Conservation (phyloP, 2,329 filamentous ascomycete species). For the Monosporascus sp. region DNA sequence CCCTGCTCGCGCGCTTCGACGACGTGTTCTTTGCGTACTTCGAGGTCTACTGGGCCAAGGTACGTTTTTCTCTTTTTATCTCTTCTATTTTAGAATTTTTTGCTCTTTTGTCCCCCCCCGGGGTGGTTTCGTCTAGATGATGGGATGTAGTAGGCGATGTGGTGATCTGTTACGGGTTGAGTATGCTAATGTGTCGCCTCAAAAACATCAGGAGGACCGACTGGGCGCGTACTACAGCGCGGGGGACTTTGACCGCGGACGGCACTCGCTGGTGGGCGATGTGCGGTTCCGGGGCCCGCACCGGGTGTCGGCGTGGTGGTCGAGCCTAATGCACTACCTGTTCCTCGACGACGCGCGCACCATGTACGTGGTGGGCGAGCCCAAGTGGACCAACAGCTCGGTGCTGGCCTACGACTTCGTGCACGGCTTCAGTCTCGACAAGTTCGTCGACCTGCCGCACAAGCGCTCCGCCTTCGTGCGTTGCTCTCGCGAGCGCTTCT, state of each 20-base stretch:
- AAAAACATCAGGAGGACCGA: slow-evolving; percentile 41
- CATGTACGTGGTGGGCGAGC: slow-evolving; percentile 59
- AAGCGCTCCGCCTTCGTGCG: slow-evolving; percentile 65
- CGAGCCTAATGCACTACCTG: slow-evolving; percentile 56
- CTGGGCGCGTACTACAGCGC: slow-evolving; percentile 52
- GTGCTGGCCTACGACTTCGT: slow-evolving; percentile 71
- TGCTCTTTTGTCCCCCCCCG: neutral
- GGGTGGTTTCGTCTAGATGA: no score
- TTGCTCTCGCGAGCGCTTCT: slow-evolving; percentile 63
- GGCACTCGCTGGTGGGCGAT: slow-evolving; percentile 54
- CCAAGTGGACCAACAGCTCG: slow-evolving; percentile 63
- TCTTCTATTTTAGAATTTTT: no score
- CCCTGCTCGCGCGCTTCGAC: slow-evolving; percentile 66
- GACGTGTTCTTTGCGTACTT: slow-evolving; percentile 71
- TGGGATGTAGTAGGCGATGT: no score
- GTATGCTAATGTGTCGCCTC: no score
- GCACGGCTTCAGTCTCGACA: slow-evolving; percentile 67
- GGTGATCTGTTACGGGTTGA: no score
- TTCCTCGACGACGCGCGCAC: slow-evolving; percentile 58
- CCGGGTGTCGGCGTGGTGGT: slow-evolving; percentile 58
- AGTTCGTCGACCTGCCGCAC: slow-evolving; percentile 66
- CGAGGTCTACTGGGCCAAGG: slow-evolving; percentile 72
- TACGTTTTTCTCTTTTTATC: slow-evolving; percentile 20
- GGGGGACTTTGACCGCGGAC: slow-evolving; percentile 52
- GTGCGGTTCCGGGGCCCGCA: slow-evolving; percentile 55